Evolutionary conservation across 441 rosid species (phyloP), one percentile per base, ranked within the genome.

Genomic region (Kokia cookei): DNA sequence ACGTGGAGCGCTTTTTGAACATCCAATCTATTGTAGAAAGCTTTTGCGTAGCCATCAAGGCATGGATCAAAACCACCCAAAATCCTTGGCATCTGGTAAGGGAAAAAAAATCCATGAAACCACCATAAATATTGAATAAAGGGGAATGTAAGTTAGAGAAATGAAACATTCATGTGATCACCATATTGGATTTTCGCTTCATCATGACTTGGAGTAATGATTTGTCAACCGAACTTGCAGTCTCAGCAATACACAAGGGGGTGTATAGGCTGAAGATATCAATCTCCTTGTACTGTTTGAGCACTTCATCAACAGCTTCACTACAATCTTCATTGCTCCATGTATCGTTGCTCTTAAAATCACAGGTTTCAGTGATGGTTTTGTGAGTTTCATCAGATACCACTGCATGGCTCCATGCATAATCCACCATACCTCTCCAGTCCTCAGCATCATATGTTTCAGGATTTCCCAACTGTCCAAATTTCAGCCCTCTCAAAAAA

Each of bases 391-490:
- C 98, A 74, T 95, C 97, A 0, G 99, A 96, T 71, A 96, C 83
- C 5, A 96, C 86, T 0, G 97, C 98, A 69, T 96, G 99, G 77
- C 98, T 96, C 99, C 99, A 96, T 14, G 98, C 97, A 54, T 92
- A 93, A 79, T 96, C 99, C 61, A 90, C 92, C 76, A 89, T 70
- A 0, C 99, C 99, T 76, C 80, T 81, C 98, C 97, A 93, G 71
- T 96, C 99, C 7, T 96, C 97, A 14, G 87, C 86, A 27, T 84
- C 86, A 54, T 86, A 82, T 35, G 98, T 92, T 84, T 92, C 97
- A 1, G 99, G 98, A 88, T 96, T 96, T 26, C 99, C 99, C 78
- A 95, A 54, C 99, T 95, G 77, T 65, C 53, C 40, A 73, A 73
- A 15, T 35, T 51, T 10, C 37, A 73, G 37, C 19, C 35, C 8